Evolutionary conservation across 1,139 yeast species (phyloP).

Genomic region (Kluyveromyces sp.): DNA sequence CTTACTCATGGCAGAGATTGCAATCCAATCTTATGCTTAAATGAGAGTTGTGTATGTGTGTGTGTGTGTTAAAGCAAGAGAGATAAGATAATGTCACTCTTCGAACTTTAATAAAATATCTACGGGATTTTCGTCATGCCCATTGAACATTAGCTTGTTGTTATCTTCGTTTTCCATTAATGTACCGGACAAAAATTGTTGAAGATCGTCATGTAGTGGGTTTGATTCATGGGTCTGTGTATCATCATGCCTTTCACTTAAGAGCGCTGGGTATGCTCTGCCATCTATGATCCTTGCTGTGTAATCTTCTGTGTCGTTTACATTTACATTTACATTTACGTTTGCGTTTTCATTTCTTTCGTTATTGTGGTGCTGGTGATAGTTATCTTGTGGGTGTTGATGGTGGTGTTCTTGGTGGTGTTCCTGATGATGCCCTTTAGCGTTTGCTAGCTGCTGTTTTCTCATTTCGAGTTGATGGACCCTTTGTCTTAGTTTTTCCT

Average conservation of each 20-base stretch:
- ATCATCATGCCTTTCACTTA: constrained; percentile 1
- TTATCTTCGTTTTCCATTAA: constrained; percentile 28
- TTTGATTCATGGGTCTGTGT: constrained; percentile 4
- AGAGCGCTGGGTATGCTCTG: constrained; percentile 12
- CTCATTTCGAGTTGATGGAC: constrained; percentile 32
- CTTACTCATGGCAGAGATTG: no score
- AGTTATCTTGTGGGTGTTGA: background rate
- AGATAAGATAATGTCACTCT: background rate
- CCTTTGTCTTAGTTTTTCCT: constrained; percentile 28
- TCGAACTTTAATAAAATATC: constrained; percentile 27
- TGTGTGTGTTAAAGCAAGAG: no score
- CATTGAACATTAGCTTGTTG: constrained; percentile 22
- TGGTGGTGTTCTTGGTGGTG: background rate
- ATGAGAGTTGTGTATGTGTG: no score
- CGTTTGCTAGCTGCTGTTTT: constrained; percentile 1
- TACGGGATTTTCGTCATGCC: constrained; percentile 18
- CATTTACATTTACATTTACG: background rate
- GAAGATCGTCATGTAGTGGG: constrained; percentile 20
- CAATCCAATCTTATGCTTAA: no score
- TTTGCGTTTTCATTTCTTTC: background rate
- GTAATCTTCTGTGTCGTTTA: constrained; percentile 7
- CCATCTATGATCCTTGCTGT: constrained; percentile 18
- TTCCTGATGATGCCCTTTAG: background rate
- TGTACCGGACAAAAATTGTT: constrained; percentile 27
- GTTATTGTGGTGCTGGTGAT: background rate